These are phyloP conservation scores for Cornus florida DNA, from an alignment of 148 eudicot genomes.

Conservation along the genomic window DNA sequence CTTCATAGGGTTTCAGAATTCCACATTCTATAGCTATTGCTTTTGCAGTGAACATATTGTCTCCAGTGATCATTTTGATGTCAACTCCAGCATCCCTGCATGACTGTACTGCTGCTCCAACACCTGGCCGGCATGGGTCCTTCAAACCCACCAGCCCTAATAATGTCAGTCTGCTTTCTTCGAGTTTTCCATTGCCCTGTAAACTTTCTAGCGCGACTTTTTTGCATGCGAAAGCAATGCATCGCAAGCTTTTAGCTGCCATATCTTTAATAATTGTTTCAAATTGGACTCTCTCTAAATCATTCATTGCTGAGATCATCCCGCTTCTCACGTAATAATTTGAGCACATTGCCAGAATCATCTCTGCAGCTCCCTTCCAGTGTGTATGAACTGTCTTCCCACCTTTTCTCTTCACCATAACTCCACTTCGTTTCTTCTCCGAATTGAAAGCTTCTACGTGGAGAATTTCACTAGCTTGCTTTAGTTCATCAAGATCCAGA, in stretches of 20 bases:
- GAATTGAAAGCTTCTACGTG: slow-evolving; percentile 44
- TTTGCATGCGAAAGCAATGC: slow-evolving; percentile 39
- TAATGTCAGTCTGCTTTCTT: background rate
- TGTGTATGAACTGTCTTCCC: slow-evolving; percentile 21
- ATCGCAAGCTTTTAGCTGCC: slow-evolving; percentile 38
- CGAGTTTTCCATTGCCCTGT: background rate
- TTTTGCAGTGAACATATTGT: slow-evolving; percentile 44
- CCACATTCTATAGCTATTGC: slow-evolving; percentile 50
- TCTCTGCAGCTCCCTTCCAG: slow-evolving; percentile 58
- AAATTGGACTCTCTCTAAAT: slow-evolving; percentile 15
- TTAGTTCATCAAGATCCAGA: slow-evolving; percentile 22
- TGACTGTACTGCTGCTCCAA: slow-evolving; percentile 34
- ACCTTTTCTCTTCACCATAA: slow-evolving; percentile 12
- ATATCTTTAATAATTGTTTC: slow-evolving; percentile 26
- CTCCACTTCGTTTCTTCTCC: slow-evolving; percentile 36
- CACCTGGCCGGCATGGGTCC: slow-evolving; percentile 50
- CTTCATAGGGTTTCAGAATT: slow-evolving; percentile 28
- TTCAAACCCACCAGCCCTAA: slow-evolving; percentile 18
- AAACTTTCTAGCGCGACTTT: background rate
- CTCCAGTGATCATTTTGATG: slow-evolving; percentile 50
- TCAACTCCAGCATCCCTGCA: slow-evolving; percentile 41
- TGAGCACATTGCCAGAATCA: slow-evolving; percentile 40
- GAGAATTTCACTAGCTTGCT: slow-evolving; percentile 19
- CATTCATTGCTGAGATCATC: slow-evolving; percentile 11
- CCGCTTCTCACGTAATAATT: slow-evolving; percentile 33